Evolutionary conservation across 768 basidiomycete genomes (phyloP), one percentile per base, ranked within the genome.

Genomic region (Fomitopsis pulvina): DNA sequence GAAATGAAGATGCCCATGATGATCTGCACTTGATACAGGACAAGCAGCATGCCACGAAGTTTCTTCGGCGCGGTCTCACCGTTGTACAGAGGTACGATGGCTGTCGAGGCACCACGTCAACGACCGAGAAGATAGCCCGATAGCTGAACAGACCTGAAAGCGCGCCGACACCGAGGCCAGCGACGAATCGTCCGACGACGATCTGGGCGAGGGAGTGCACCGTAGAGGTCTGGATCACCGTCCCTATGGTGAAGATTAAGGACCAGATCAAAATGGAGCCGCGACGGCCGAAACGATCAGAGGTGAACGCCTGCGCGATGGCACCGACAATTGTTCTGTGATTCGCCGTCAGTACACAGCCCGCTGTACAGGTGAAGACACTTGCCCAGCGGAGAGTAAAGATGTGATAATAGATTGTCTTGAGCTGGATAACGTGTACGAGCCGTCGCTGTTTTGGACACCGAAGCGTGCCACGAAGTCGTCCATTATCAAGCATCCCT

Each of bases 401-500:
- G 86, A 89, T 0, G 87, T 87, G 47, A 89, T 89, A 44, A 88
- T 83, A 0, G 83, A 84, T 59, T 87, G 83, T 29, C 85, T 71
- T 22, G 78, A 77, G 51, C 77, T 76, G 2, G 80, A 77, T 9
- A 91, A 66, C 51, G 76, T 68, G 44, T 67, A 67, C 28, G 66
- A 55, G 3, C 83, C 84, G 52, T 77, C 60, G 2, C 62, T 57
- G 42, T 66, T 73, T 3, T 72, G 45, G 57, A 79, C 68, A 27
- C 85, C 87, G 59, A 89, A 88, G 11, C 85, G 78, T 46, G 68
- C 56, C 56, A 86, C 73, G 63, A 89, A 89, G 62, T 88, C 85
- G 7, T 78, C 78, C 83, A 87, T 87, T 51, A 88, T 87, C 27
- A 89, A 65, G 58, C 84, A 87, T 72, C 86, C 87, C 79, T 83